A percentile compares a stretch with the other conserved stretches of the same genome.
Evolutionary conservation across 73 alveolate species (phyloP).

Genomic region (Paramecium octaurelia): DNA sequence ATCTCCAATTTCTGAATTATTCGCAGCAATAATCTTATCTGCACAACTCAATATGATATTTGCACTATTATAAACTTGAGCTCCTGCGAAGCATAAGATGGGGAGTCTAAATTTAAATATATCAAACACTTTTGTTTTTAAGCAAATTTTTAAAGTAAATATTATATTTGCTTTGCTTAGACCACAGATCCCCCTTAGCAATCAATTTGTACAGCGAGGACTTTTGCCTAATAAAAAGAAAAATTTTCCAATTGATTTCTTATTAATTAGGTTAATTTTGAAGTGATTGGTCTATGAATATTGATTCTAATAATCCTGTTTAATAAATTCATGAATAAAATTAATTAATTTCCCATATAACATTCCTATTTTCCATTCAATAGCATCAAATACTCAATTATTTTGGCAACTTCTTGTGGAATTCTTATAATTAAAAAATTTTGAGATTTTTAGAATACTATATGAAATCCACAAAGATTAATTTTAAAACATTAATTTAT

Average conservation of each 20-base stretch:
- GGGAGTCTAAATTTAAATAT: constrained; percentile 26
- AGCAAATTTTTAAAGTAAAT: not conserved
- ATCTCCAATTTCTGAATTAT: constrained; percentile 38
- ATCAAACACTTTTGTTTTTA: not conserved
- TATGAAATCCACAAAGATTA: not conserved
- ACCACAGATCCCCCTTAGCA: constrained; percentile 2
- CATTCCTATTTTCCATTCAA: not conserved
- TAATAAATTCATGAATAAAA: not conserved
- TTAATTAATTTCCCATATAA: not conserved
- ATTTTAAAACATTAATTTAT: not conserved
- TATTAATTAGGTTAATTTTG: not conserved
- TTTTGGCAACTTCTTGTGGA: not conserved
- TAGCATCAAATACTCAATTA: no score
- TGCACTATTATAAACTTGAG: constrained; percentile 57
- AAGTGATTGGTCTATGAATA: not conserved
- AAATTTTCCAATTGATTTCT: not conserved
- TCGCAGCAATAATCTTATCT: constrained; percentile 37
- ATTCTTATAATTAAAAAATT: no score
- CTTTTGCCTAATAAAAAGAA: not conserved
- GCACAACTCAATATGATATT: constrained; percentile 49
- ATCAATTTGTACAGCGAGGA: not conserved
- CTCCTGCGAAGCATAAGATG: constrained; percentile 51
- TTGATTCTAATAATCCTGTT: not conserved
- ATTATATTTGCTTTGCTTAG: not conserved
- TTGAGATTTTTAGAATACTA: not conserved